phyloP scores from a whole-genome alignment of 495 filamentous ascomycete genomes.

The Trichodelitschia bisporula region DNA sequence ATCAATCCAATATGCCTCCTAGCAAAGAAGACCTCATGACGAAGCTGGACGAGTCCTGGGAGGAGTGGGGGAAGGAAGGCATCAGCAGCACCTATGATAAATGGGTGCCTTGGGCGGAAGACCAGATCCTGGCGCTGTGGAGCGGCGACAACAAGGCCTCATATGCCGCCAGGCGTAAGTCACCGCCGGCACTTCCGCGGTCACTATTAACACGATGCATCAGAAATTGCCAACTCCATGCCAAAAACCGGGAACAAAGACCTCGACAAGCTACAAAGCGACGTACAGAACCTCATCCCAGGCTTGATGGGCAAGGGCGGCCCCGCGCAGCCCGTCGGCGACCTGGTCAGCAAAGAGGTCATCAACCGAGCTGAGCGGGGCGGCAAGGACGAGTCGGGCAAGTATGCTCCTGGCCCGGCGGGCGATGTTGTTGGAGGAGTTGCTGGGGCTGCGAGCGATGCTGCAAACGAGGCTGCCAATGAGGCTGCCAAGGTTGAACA shows the following conservation, averaged over 20 bases:
- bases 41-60: constrained; percentile 18
- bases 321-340: constrained; percentile 31
- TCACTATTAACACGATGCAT: not conserved
- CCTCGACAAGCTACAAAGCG: constrained; percentile 38
- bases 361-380: constrained; percentile 35
- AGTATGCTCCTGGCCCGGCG: constrained; percentile 13
- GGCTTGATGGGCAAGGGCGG: constrained; percentile 40
- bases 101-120: constrained; percentile 57
- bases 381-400: constrained; percentile 33
- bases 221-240: constrained; percentile 15
- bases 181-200: not conserved
- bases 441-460: constrained; percentile 6
- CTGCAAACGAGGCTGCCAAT: constrained; percentile 6
- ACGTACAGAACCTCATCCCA: constrained; percentile 28
- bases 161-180: constrained; percentile 33
- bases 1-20: not conserved
- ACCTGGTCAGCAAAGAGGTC: constrained; percentile 33
- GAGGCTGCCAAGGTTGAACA: constrained; percentile 6
- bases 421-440: constrained; percentile 4
- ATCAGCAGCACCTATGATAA: constrained; percentile 46
- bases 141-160: constrained; percentile 49
- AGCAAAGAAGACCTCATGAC: constrained; percentile 1
- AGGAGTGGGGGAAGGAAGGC: constrained; percentile 28
- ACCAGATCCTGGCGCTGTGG: constrained; percentile 42
- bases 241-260: constrained; percentile 36